phyloP scores from a whole-genome alignment of 225 moss, liverwort and hornwort genomes.

The Lunularia cruciata region DNA sequence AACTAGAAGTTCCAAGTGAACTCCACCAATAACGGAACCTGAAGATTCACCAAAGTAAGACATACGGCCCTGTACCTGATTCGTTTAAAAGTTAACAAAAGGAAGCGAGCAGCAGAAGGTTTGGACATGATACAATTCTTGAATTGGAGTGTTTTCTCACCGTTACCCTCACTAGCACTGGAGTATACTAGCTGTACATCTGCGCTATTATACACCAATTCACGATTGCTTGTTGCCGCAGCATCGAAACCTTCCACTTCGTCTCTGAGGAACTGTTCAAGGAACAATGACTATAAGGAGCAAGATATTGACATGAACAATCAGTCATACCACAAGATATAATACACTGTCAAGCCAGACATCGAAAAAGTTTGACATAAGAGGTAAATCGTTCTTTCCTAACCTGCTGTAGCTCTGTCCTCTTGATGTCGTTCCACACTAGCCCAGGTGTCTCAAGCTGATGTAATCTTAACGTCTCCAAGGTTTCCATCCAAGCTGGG shows the following conservation, averaged over 20 bases:
- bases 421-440: slow-evolving; percentile 97
- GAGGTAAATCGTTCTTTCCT: background rate
- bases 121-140: background rate
- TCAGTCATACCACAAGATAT: too few relatives aligned
- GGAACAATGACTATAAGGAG: background rate
- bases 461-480: slow-evolving; percentile 73
- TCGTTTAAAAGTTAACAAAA: background rate
- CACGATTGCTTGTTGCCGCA: slow-evolving; percentile 63
- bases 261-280: slow-evolving; percentile 81
- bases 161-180: slow-evolving; percentile 93
- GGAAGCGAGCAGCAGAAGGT: background rate
- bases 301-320: background rate
- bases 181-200: slow-evolving; percentile 93
- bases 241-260: slow-evolving; percentile 74
- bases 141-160: slow-evolving; percentile 37
- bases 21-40: slow-evolving; percentile 96
- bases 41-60: slow-evolving; percentile 17
- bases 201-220: slow-evolving; percentile 79
- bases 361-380: too few relatives aligned
- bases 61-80: background rate
- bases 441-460: slow-evolving; percentile 90
- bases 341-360: too few relatives aligned
- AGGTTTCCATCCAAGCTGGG: slow-evolving; percentile 83
- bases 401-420: slow-evolving; percentile 86
- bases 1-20: slow-evolving; percentile 94